Evolutionary conservation across 257 asterid species (phyloP).

Genomic region (Capsicum rhomboideum): DNA sequence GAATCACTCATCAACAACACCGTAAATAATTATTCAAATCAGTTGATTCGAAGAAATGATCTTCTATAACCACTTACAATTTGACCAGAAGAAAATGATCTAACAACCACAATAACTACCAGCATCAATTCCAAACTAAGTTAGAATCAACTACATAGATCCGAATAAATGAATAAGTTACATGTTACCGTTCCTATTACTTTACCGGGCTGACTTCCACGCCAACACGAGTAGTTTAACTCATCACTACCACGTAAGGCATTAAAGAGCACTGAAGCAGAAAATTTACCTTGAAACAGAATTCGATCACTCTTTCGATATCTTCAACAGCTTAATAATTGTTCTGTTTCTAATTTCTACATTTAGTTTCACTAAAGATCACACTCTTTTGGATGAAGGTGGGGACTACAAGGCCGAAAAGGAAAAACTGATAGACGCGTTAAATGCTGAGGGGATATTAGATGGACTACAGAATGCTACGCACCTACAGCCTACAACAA

Average conservation of each 20-base stretch:
- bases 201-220: too few relatives aligned
- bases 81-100: not conserved
- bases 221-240: too few relatives aligned
- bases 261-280: not conserved
- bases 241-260: too few relatives aligned
- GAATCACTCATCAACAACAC: not conserved
- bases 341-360: not conserved
- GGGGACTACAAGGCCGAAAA: not conserved
- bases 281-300: not conserved
- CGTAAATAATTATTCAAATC: not conserved
- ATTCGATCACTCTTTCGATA: not conserved
- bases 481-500: not conserved
- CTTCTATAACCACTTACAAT: too few relatives aligned
- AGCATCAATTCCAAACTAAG: not conserved
- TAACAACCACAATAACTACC: not conserved
- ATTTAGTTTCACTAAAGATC: not conserved
- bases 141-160: not conserved
- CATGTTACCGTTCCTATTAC: too few relatives aligned
- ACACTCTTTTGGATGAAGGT: not conserved
- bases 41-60: not conserved
- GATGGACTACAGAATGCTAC: not conserved
- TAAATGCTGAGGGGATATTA: not conserved
- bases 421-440: not conserved
- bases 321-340: not conserved
- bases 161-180: not conserved